Evolutionary conservation across 2,329 filamentous ascomycete species (phyloP), one percentile per base, ranked within the genome.

Genomic region (Exophiala calicioides): DNA sequence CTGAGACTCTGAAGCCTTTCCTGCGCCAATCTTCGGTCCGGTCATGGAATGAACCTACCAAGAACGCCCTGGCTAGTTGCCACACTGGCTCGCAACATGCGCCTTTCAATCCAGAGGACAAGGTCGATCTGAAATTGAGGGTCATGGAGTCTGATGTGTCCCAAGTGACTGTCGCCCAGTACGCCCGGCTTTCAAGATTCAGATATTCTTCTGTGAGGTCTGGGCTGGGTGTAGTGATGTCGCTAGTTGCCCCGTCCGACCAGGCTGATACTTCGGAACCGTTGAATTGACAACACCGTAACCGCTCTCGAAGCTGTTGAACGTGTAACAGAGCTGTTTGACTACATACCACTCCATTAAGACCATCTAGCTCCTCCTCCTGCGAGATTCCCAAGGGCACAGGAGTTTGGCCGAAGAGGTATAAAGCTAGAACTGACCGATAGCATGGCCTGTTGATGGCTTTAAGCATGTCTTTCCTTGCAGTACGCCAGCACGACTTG

Each of bases 151-250:
- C 63, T 0, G 67, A 70, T 0, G 69, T 72, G 27, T 71, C 69
- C 19, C 68, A 72, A 0, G 66, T 70, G 4, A 72, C 37, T 3
- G 68, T 68, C 1, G 67, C 65, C 68, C 68, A 72, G 44, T 69
- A 70, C 0, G 63, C 65, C 10, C 60, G 67, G 38, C 62, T 70
- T 50, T 72, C 69, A 1, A 65, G 58, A 4, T 61, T 61, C 3
- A 71, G 62, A 30, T 68, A 70, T 18, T 61, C 58, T 1, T 62
- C 61, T 3, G 64, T 57, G 0, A 61, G 58, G 24, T 60, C 54
- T 3, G 62, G 59, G 4, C 52, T 55, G 2, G 58, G 46, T 2
- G 41, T 32, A n/a, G 55, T 5, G 24, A 21, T 15, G 16, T 19
- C 5, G 15, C 9, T 15, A 12, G 29, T 13, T 9, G 19, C 16